Evolutionary conservation across 257 asterid species (phyloP).

Genomic region (Mentha longifolia): DNA sequence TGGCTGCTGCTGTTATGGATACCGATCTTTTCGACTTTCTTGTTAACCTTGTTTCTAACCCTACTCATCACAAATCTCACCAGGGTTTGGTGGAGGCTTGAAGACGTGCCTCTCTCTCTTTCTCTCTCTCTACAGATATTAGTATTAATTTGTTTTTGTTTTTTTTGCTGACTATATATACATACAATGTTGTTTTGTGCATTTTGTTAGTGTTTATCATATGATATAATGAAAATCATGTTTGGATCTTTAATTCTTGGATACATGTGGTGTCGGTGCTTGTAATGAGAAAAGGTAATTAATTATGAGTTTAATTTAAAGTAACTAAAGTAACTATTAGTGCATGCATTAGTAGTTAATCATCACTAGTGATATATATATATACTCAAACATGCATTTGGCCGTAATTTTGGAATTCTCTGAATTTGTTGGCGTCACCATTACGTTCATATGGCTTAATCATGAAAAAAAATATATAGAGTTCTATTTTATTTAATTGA

Average conservation of each 20-base stretch:
- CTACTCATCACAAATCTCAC: background rate
- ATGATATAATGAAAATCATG: background rate
- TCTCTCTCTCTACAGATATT: background rate
- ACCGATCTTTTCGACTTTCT: slow-evolving; percentile 85
- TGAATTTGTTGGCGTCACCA: too few relatives aligned
- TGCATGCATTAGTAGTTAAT: too few relatives aligned
- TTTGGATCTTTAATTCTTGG: background rate
- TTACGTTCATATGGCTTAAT: too few relatives aligned
- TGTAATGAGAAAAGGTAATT: too few relatives aligned
- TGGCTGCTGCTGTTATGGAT: slow-evolving; percentile 66
- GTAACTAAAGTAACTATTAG: too few relatives aligned
- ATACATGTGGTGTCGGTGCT: background rate
- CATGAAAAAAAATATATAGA: too few relatives aligned
- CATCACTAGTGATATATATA: too few relatives aligned
- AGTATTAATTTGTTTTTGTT: background rate
- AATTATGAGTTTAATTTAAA: too few relatives aligned
- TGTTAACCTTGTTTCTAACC: slow-evolving; percentile 44
- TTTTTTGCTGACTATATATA: background rate
- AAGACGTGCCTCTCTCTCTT: background rate
- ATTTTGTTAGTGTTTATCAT: background rate
- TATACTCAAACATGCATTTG: too few relatives aligned
- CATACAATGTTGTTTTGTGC: background rate
- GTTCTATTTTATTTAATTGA: too few relatives aligned
- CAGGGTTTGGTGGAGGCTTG: background rate
- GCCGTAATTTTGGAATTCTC: background rate